Evolutionary conservation across 352 stramenopile species (phyloP).

Genomic region (Plasmopara halstedii): DNA sequence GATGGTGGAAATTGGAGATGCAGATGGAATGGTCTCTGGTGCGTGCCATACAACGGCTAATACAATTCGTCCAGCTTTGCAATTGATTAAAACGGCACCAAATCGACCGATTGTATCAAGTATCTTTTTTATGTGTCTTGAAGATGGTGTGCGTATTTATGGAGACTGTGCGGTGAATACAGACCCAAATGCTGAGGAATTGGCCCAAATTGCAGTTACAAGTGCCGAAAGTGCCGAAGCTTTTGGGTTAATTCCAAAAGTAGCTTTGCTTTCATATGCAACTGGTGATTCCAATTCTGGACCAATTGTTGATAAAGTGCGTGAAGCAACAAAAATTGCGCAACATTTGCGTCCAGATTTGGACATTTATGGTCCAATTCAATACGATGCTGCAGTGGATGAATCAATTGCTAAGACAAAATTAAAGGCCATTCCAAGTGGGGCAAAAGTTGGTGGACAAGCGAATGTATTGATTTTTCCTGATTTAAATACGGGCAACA

Average conservation of each 20-base stretch:
- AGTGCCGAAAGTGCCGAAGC: constrained; percentile 66
- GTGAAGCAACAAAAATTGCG: constrained; percentile 63
- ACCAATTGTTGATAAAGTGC: constrained; percentile 82
- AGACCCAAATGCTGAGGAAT: constrained; percentile 56
- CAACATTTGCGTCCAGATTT: constrained; percentile 57
- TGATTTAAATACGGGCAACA: constrained; percentile 85
- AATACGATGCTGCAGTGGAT: constrained; percentile 81
- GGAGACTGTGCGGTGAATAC: constrained; percentile 85
- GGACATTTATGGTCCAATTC: constrained; percentile 82
- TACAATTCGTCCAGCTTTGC: constrained; percentile 82
- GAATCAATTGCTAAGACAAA: constrained; percentile 76
- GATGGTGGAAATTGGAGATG: constrained; percentile 76
- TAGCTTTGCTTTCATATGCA: constrained; percentile 80
- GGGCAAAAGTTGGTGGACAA: constrained; percentile 60
- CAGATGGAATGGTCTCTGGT: constrained; percentile 82
- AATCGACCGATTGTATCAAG: constrained; percentile 70
- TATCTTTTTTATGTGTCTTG: constrained; percentile 85
- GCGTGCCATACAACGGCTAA: constrained; percentile 80
- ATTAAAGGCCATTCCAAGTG: constrained; percentile 51
- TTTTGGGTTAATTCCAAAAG: constrained; percentile 75
- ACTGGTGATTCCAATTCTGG: constrained; percentile 75
- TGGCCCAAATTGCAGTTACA: constrained; percentile 75
- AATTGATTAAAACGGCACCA: constrained; percentile 80
- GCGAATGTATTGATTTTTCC: constrained; percentile 85
- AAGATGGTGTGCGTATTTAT: constrained; percentile 74